Base-by-base conservation (phyloP, 371 early-diverging fungal genomes). In the Mucor velutinosus region DNA sequence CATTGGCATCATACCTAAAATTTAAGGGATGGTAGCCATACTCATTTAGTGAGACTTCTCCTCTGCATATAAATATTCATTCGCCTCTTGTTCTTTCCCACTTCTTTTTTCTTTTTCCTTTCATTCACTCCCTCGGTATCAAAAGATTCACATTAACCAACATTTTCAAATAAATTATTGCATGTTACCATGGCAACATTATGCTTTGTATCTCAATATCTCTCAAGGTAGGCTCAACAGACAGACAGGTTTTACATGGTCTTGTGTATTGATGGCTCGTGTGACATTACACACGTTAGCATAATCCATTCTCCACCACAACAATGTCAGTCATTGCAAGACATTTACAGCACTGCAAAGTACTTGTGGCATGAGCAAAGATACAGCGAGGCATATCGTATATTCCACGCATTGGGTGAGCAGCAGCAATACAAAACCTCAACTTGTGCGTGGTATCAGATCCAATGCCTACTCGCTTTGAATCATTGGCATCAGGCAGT, bases 1-100 rank as follows among this genome's bases (percentile, higher is more conserved):
- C 70, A 78, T 82, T 57, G 83, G 83, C 19, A 79, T 82, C 51
- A 65, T 78, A 51, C 83, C 80, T 14, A 79, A 68, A 64, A 47
- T 62, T 19, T 62, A 51, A 51, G 51, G 51, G 51, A 51, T n/a
- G n/a, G n/a, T n/a, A n/a, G n/a, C n/a, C 21, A 0, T 6, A 49
- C 10, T 21, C 12, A 3, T 49, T 49, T 51, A 23, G 47, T 23
- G 19, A 49, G 19, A 21, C 21, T 21, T 51, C 12, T 51, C 21
- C 51, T 11, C 12, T 8, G 6, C 43, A 3, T 43, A 7, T 51
- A 51, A 51, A 25, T 51, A 51, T 51, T 51, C 14, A 23, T 29
- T 55, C 43, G 32, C 21, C 39, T n/a, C 43, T 49, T 21, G 21
- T 63, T 55, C 21, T 30, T 41, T 32, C 25, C 32, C 10, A n/a